Evolutionary conservation across 1,139 yeast genomes (phyloP), one percentile per base, ranked within the genome.

Genomic region (Tardiomyces digboiensis): DNA sequence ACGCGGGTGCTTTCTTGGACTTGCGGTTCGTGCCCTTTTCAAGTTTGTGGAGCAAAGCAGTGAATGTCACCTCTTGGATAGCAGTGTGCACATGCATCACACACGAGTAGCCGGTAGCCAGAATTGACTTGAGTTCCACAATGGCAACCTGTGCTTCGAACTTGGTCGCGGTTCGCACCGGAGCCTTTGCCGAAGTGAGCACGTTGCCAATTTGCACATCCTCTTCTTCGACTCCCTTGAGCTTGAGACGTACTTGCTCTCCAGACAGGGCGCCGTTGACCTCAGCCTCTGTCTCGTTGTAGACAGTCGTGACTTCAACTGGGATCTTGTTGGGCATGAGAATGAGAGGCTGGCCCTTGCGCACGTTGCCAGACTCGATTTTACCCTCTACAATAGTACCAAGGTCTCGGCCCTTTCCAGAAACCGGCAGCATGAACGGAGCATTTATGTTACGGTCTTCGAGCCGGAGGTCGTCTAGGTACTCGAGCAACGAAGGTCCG

Each of bases 11-110:
- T 66, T 86, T 88, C 76, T 88, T 91, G 50, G 95, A 85, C 68
- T 82, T 85, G 72, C 96, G 83, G 75, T 89, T 89, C 46, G 98
- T 89, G 51, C 97, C 97, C 72, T 84, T 89, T 66, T 91, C 96
- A 60, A 91, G 75, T 68, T 89, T 88, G 71, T 91, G 97, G 63
- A 89, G 74, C 65, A 91, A 76, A 60, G 82, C 81, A 44, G 82
- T 74, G 62, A 91, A 78, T 39, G 76, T 75, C 45, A 91, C 96
- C 68, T 91, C 98, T 68, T 91, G 97, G 59, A 91, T 87, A 45
- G 98, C 97, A 42, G 98, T 87, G 72, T 93, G 98, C 59, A 91
- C 82, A 62, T 91, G 98, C 97, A 91, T 89, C 48, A 91, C 97
- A 76, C 98, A 91, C 12, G 96, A 80, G 71, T 82, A 91, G 50